Conservation (phyloP, 2,329 filamentous ascomycete genomes). For the Beauveria australis region DNA sequence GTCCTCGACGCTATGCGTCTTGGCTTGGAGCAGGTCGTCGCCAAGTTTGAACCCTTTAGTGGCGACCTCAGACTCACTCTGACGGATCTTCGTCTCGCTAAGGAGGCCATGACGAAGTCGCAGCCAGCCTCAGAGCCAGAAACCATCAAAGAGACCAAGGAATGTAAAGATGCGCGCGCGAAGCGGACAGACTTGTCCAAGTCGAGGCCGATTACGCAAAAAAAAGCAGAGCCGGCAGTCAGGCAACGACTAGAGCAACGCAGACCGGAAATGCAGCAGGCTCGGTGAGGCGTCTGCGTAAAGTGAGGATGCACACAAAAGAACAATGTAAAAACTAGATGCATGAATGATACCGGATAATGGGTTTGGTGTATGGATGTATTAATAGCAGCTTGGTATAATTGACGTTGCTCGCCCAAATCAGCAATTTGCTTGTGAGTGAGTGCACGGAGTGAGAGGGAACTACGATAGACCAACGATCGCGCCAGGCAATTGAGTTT, state of each 20-base stretch:
- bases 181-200: conserved; percentile 24
- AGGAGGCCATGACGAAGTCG: conserved; percentile 46
- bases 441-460: no score
- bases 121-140: conserved; percentile 16
- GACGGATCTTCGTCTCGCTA: conserved; percentile 66
- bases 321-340: not conserved
- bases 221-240: conserved; percentile 17
- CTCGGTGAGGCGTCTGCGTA: conserved; percentile 14
- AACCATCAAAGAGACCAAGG: conserved; percentile 13
- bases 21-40: conserved; percentile 57
- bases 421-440: no score
- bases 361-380: not conserved
- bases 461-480: no score
- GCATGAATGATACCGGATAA: not conserved
- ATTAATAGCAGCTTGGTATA: not conserved
- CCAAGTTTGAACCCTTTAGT: conserved; percentile 67
- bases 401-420: not conserved
- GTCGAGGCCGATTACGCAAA: conserved; percentile 20
- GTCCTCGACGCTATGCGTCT: conserved; percentile 57
- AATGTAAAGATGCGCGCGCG: conserved; percentile 12
- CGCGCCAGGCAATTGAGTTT: not conserved
- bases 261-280: conserved; percentile 17
- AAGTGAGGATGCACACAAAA: not conserved
- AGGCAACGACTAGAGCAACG: conserved; percentile 8
- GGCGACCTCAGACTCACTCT: conserved; percentile 60